Evolutionary conservation across 441 rosid genomes (phyloP).

Genomic region (Macaranga tanarius): DNA sequence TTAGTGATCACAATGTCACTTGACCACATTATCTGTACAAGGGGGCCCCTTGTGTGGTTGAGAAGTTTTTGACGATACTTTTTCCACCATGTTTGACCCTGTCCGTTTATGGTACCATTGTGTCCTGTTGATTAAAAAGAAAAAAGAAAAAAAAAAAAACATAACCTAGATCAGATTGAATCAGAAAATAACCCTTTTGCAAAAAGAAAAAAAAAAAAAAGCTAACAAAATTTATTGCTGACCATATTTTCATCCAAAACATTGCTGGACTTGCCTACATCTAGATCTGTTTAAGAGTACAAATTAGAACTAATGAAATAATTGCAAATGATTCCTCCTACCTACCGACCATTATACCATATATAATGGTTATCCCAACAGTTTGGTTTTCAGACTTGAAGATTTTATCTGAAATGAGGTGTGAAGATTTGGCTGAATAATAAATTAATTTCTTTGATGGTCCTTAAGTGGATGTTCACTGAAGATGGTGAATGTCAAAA

Average conservation of each 20-base stretch:
- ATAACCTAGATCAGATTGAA: neutral
- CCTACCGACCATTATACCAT: neutral
- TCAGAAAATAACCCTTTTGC: neutral
- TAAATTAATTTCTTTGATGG: neutral
- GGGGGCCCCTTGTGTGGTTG: slow-evolving; percentile 90
- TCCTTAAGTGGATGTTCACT: too few relatives aligned
- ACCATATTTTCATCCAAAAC: neutral
- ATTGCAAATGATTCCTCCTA: neutral
- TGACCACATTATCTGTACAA: slow-evolving; percentile 94
- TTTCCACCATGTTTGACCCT: slow-evolving; percentile 96
- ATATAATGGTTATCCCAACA: neutral
- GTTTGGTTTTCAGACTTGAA: neutral
- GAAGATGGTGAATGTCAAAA: too few relatives aligned
- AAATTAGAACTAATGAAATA: slow-evolving; percentile 5
- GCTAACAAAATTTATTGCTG: slow-evolving; percentile 12
- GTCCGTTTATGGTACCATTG: slow-evolving; percentile 94
- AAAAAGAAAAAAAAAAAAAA: slow-evolving; percentile 16
- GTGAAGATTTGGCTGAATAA: neutral
- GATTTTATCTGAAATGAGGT: neutral
- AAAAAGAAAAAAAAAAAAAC: slow-evolving; percentile 14
- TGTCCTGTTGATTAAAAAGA: slow-evolving; percentile 51
- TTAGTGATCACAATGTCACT: slow-evolving; percentile 73
- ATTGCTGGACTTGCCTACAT: slow-evolving; percentile 6
- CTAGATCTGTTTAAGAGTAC: neutral
- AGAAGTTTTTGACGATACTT: slow-evolving; percentile 88